Conservation (phyloP, 2,329 filamentous ascomycete species). For the Fonsecaea nubica region DNA sequence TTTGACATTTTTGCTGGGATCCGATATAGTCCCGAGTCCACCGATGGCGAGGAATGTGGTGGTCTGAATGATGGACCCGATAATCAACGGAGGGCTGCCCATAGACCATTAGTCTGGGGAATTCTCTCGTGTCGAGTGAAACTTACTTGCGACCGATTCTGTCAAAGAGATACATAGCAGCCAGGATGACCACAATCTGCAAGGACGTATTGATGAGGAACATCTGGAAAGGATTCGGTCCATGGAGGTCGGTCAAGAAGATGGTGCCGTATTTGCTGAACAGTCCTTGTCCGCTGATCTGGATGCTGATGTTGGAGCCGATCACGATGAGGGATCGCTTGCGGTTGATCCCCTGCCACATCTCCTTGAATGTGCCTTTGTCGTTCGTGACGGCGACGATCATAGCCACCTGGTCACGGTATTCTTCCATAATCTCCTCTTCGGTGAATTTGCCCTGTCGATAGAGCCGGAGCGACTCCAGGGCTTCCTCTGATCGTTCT, state of each 20-base stretch:
- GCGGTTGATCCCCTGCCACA: conserved; percentile 25
- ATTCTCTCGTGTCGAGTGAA: conserved; percentile 21
- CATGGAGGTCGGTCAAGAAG: conserved; percentile 27
- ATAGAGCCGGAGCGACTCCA: conserved; percentile 36
- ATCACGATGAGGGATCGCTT: conserved; percentile 26
- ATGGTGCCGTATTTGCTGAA: conserved; percentile 29
- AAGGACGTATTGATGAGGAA: conserved; percentile 21
- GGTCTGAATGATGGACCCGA: conserved; percentile 26
- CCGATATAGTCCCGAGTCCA: conserved; percentile 22
- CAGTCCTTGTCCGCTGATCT: conserved; percentile 24
- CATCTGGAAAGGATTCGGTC: conserved; percentile 23
- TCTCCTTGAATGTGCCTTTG: conserved; percentile 31
- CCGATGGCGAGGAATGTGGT: conserved; percentile 33
- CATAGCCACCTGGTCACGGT: conserved; percentile 17
- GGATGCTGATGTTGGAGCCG: conserved; percentile 28
- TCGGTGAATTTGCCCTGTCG: conserved; percentile 27
- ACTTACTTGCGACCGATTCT: conserved; percentile 30
- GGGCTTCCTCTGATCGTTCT: conserved; percentile 41
- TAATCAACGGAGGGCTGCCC: conserved; percentile 26
- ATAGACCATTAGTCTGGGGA: conserved; percentile 25
- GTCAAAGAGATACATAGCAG: conserved; percentile 29
- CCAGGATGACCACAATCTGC: conserved; percentile 19
- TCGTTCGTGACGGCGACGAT: conserved; percentile 22
- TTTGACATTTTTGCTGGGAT: conserved; percentile 12
- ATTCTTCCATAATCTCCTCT: conserved; percentile 29